Evolutionary conservation across 2,329 filamentous ascomycete species (phyloP).

Genomic region (Microdochium paspali): DNA sequence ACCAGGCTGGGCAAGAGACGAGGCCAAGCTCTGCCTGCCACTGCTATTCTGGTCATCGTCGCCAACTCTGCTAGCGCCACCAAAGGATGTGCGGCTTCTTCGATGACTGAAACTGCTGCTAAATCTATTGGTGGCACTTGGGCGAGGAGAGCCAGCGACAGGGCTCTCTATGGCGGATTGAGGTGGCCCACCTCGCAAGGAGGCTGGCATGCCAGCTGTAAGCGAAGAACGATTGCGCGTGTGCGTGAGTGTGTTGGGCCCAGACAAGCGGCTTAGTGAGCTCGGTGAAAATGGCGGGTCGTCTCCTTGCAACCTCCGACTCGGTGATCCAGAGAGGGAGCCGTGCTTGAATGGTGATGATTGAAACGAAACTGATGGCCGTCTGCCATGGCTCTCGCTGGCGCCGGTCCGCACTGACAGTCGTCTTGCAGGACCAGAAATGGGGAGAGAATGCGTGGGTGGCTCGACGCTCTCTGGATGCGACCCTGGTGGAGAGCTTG

Average conservation of each 20-base stretch:
- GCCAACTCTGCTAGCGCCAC: constrained; percentile 54
- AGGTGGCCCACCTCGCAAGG: constrained; percentile 56
- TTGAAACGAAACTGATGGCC: constrained; percentile 82
- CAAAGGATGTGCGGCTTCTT: constrained; percentile 66
- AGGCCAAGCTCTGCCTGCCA: constrained; percentile 66
- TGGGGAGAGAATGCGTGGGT: constrained; percentile 44
- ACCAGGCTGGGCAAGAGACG: constrained; percentile 61
- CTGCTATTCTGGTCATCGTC: constrained; percentile 74
- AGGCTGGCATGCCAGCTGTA: constrained; percentile 67
- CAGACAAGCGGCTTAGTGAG: constrained; percentile 38
- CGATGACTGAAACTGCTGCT: constrained; percentile 93
- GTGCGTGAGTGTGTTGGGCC: constrained; percentile 41
- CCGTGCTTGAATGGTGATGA: constrained; percentile 79
- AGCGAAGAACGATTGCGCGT: constrained; percentile 63
- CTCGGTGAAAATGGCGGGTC: constrained; percentile 47
- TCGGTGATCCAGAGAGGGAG: constrained; percentile 81
- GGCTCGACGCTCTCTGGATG: constrained; percentile 33
- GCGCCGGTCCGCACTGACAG: constrained; percentile 25
- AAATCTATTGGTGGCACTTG: constrained; percentile 69
- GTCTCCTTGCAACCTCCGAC: constrained; percentile 36
- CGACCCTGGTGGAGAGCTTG: constrained; percentile 48
- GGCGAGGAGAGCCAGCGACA: constrained; percentile 67
- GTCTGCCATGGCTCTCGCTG: constrained; percentile 48
- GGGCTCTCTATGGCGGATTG: constrained; percentile 55
- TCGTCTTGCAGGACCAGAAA: constrained; percentile 24